Evolutionary conservation across 1,139 yeast genomes (phyloP).

Genomic region (Candida neerlandica): DNA sequence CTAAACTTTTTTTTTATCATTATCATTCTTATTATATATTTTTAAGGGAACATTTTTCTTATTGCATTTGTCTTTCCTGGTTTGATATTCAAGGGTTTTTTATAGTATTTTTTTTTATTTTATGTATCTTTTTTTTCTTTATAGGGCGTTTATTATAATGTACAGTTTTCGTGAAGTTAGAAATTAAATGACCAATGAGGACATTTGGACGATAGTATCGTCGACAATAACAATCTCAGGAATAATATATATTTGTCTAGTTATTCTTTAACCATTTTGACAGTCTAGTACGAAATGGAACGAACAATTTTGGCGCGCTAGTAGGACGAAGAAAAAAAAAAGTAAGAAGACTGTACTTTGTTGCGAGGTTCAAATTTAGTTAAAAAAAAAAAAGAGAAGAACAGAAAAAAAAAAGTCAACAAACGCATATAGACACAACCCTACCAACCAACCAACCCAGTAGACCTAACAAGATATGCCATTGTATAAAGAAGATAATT

Average conservation of each 20-base stretch:
- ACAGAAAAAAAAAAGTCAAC: constrained; percentile 4
- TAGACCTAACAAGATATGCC: constrained; percentile 43
- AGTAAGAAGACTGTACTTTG: neutral
- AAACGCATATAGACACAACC: neutral
- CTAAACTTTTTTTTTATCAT: neutral
- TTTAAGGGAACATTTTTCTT: neutral
- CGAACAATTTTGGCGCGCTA: neutral
- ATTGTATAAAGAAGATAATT: constrained; percentile 61
- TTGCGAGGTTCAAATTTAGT: no score
- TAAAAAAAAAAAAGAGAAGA: neutral
- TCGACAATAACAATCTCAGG: no score
- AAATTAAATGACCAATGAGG: no score
- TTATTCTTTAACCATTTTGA: neutral
- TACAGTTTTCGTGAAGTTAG: neutral
- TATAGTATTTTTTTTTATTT: neutral
- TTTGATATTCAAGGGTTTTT: no score
- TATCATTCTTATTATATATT: neutral
- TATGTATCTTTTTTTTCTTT: neutral
- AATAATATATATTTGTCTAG: no score
- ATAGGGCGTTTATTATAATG: neutral
- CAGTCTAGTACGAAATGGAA: neutral
- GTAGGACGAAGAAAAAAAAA: neutral
- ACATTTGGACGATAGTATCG: no score
- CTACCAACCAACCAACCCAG: neutral
- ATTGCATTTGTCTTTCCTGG: neutral